Conservation (phyloP, 2,329 filamentous ascomycete genomes). For the Drechslerella coelobrocha region DNA sequence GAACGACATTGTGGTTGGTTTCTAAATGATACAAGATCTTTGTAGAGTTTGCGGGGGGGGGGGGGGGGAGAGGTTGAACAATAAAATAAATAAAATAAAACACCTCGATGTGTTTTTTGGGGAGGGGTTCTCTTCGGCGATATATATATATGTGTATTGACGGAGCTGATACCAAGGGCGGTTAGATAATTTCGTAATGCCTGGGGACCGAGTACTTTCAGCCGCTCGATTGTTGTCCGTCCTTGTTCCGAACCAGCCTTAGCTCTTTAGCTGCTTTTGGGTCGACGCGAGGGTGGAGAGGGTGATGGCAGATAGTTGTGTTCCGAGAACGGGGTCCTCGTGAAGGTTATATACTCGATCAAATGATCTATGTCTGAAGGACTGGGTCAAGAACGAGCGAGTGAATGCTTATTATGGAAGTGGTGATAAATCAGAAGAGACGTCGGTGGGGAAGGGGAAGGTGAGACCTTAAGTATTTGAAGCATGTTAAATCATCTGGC, state of each 20-base stretch:
- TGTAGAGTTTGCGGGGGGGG: too few species aligned
- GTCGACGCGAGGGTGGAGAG: not conserved
- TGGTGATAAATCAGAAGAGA: not conserved
- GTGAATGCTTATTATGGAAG: not conserved
- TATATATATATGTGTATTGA: not conserved
- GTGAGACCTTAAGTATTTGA: conserved; percentile 9
- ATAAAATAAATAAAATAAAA: not conserved
- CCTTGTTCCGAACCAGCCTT: conserved; percentile 22
- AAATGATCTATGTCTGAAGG: not conserved
- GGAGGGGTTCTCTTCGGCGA: conserved; percentile 22
- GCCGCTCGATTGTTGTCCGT: conserved; percentile 32
- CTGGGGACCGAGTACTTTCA: conserved; percentile 23
- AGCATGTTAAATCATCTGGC: conserved; percentile 1
- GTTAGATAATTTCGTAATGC: conserved; percentile 47
- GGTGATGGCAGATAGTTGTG: not conserved
- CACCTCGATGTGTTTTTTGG: conserved; percentile 11
- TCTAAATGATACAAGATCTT: too few species aligned
- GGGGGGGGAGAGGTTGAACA: not conserved
- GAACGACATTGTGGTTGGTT: conserved; percentile 36
- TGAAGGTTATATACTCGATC: not conserved
- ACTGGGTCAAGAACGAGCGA: not conserved
- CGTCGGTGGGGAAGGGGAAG: conserved; percentile 1
- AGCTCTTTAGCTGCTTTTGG: not conserved
- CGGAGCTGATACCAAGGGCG: conserved; percentile 17
- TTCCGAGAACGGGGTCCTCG: not conserved